Percentiles rank a stretch among this genome's conserved stretches.
Conservation (phyloP, 179 eudicot species). For the Drosera spatulata region DNA sequence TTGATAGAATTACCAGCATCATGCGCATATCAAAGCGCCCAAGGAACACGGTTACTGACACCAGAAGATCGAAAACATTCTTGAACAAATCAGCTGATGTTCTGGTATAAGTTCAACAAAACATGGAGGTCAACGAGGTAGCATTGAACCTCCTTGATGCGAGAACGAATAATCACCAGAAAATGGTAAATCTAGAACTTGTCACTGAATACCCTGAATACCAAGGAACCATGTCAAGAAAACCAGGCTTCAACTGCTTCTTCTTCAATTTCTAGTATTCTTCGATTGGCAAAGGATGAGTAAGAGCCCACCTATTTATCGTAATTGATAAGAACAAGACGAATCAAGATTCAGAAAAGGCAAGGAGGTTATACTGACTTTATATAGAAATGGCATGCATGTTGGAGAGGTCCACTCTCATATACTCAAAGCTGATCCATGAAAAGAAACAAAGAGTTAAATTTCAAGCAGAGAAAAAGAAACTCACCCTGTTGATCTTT, state of each 20-base stretch:
- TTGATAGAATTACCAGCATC: conserved; percentile 74
- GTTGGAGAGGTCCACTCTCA: too few relatives aligned
- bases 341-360: background rate
- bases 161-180: conserved; percentile 10
- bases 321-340: conserved; percentile 10
- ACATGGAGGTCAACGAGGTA: too few relatives aligned
- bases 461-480: background rate
- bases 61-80: conserved; percentile 95
- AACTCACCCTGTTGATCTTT: conserved; percentile 93
- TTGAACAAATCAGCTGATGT: conserved; percentile 98
- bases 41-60: conserved; percentile 91
- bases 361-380: too few relatives aligned
- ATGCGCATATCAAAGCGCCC: conserved; percentile 99
- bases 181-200: background rate
- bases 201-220: conserved; percentile 71
- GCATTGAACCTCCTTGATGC: too few relatives aligned
- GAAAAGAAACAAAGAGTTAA: too few relatives aligned
- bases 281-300: conserved; percentile 74
- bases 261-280: conserved; percentile 72
- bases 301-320: conserved; percentile 88
- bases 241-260: conserved; percentile 79
- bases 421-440: too few relatives aligned
- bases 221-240: conserved; percentile 99
- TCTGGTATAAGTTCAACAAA: conserved; percentile 40
- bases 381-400: too few relatives aligned